Evolutionary conservation across 164 flowering plant genomes (phyloP).

Genomic region (Chloranthus sessilifolius): DNA sequence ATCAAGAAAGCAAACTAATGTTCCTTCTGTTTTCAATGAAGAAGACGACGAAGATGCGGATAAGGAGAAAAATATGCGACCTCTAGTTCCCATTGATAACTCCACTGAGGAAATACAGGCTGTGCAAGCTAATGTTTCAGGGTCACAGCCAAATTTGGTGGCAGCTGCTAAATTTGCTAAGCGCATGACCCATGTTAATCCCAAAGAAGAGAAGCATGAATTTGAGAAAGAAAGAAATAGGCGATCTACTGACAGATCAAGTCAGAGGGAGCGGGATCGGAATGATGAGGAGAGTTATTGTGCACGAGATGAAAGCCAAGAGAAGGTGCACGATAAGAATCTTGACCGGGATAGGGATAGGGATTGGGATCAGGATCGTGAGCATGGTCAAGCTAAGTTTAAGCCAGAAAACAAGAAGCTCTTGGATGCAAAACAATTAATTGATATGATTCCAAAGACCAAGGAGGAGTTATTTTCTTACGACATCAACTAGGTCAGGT

Average conservation of each 20-base stretch:
- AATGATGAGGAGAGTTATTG: slow-evolving; percentile 46
- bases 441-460: slow-evolving; percentile 97
- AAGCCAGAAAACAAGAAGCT: slow-evolving; percentile 82
- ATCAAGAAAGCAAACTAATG: slow-evolving; percentile 87
- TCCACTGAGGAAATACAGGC: slow-evolving; percentile 89
- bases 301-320: slow-evolving; percentile 52
- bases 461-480: slow-evolving; percentile 93
- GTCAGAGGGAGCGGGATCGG: slow-evolving; percentile 62
- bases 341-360: slow-evolving; percentile 48
- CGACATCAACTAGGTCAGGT: slow-evolving; percentile 81
- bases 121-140: slow-evolving; percentile 49
- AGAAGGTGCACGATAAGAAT: slow-evolving; percentile 23
- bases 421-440: slow-evolving; percentile 94
- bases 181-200: slow-evolving; percentile 49
- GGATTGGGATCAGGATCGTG: too few species aligned
- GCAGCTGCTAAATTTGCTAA: slow-evolving; percentile 88
- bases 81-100: slow-evolving; percentile 95
- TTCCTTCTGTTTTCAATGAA: slow-evolving; percentile 83
- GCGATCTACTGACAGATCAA: slow-evolving; percentile 64
- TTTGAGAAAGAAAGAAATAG: slow-evolving; percentile 64
- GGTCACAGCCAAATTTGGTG: slow-evolving; percentile 52
- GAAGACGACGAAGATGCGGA: slow-evolving; percentile 93
- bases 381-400: slow-evolving; percentile 41
- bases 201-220: slow-evolving; percentile 68
- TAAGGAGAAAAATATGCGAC: slow-evolving; percentile 93